These are phyloP conservation scores for Aspergillus aculeatinus DNA, from an alignment of 2,329 filamentous ascomycete species.

Conservation along the genomic window DNA sequence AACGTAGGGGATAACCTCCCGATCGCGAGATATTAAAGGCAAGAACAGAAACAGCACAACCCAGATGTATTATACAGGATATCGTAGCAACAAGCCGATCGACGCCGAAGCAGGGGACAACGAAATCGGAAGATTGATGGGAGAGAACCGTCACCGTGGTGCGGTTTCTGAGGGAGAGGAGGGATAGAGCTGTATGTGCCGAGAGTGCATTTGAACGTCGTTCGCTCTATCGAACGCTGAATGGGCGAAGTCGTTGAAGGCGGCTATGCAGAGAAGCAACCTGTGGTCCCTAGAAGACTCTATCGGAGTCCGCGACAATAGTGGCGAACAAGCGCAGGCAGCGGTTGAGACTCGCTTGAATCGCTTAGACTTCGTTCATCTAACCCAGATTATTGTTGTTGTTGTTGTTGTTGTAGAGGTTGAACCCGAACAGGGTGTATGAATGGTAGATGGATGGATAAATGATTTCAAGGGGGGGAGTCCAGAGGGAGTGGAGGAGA, in stretches of 20 bases:
- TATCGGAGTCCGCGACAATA: background rate
- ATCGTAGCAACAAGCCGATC: conserved; percentile 37
- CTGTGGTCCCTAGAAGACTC: conserved; percentile 3
- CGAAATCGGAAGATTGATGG: conserved; percentile 21
- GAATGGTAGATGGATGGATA: background rate
- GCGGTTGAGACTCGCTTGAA: background rate
- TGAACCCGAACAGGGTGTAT: conserved; percentile 4
- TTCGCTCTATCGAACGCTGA: conserved; percentile 23
- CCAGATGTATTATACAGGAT: conserved; percentile 48
- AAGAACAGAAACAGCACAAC: conserved; percentile 26
- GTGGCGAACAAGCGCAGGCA: background rate
- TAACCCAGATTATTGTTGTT: background rate
- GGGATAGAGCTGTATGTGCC: conserved; percentile 38
- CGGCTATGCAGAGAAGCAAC: conserved; percentile 11
- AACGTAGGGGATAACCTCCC: conserved; percentile 11
- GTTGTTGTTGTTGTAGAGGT: background rate
- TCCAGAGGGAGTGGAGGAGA: background rate
- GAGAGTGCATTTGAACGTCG: conserved; percentile 48
- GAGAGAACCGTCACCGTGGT: conserved; percentile 44
- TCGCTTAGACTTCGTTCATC: background rate
- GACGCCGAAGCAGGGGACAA: conserved; percentile 34
- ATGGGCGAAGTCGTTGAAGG: conserved; percentile 14
- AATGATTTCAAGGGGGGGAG: background rate
- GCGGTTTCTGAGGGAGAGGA: conserved; percentile 44
- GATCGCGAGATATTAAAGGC: conserved; percentile 17